These are phyloP conservation scores for Podospora comata DNA, from an alignment of 495 filamentous ascomycete species.

Conservation along the genomic window DNA sequence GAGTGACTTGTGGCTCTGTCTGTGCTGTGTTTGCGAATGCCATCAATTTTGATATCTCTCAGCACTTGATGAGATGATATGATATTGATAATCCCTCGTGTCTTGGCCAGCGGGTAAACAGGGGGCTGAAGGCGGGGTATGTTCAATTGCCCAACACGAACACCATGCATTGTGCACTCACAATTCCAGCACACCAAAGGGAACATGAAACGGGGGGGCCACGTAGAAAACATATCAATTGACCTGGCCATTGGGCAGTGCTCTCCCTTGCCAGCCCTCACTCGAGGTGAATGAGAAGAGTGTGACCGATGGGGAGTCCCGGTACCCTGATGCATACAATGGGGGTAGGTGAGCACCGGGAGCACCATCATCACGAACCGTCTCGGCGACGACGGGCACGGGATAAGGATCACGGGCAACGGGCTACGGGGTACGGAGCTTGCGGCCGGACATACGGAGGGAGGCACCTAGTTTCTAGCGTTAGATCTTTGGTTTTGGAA, in stretches of 20 bases:
- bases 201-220: not conserved
- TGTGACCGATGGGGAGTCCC: too few species aligned
- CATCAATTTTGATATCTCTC: not conserved
- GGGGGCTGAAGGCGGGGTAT: not conserved
- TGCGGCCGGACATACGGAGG: not conserved
- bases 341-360: not conserved
- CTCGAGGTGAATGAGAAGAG: too few species aligned
- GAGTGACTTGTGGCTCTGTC: not conserved
- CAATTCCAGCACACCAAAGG: not conserved
- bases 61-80: not conserved
- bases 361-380: not conserved
- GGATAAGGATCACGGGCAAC: not conserved
- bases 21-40: not conserved
- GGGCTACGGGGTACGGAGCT: too few species aligned
- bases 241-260: not conserved
- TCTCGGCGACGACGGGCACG: not conserved
- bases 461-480: not conserved
- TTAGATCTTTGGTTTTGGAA: not conserved
- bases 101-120: not conserved
- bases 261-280: too few species aligned
- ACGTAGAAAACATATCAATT: not conserved
- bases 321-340: not conserved
- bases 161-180: not conserved
- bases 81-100: not conserved
- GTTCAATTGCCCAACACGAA: not conserved